Evolutionary conservation across 495 filamentous ascomycete genomes (phyloP).

Genomic region (Jackrogersella multiformis): DNA sequence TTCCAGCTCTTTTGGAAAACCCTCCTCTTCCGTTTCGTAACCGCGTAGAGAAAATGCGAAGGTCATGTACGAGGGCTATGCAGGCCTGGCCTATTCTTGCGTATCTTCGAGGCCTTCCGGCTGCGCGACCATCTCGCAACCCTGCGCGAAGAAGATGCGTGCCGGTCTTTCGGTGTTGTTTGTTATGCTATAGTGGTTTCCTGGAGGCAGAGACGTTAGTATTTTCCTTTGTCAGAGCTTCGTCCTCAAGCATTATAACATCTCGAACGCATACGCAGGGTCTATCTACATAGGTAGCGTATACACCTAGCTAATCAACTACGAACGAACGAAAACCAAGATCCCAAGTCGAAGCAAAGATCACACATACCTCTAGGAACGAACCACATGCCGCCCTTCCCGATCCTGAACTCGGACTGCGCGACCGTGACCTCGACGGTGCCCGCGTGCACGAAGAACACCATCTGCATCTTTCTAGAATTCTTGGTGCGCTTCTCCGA

Average conservation of each 20-base stretch:
- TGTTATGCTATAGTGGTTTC: conserved; percentile 84
- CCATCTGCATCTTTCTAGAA: conserved; percentile 91
- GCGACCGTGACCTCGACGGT: conserved; percentile 79
- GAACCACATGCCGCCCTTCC: conserved; percentile 88
- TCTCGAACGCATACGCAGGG: neutral
- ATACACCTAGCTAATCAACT: neutral
- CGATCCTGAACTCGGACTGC: conserved; percentile 82
- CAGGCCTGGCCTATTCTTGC: conserved; percentile 1
- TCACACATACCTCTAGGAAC: conserved; percentile 87
- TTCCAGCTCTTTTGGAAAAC: neutral
- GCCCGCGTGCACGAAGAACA: conserved; percentile 86
- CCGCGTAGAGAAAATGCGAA: neutral
- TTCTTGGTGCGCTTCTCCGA: conserved; percentile 89
- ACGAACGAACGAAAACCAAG: neutral
- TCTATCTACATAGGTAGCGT: neutral
- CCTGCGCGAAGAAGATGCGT: conserved; percentile 86
- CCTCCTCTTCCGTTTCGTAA: conserved; percentile 2
- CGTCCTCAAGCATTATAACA: neutral
- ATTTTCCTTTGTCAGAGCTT: neutral
- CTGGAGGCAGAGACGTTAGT: conserved; percentile 53
- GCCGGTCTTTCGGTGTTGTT: conserved; percentile 74
- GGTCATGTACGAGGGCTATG: neutral
- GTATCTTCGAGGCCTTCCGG: conserved; percentile 14
- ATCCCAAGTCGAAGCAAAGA: neutral
- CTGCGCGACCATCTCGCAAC: conserved; percentile 62